Evolutionary conservation across 805 yeast genomes (phyloP).

Genomic region (Monosporozyma aerobia): DNA sequence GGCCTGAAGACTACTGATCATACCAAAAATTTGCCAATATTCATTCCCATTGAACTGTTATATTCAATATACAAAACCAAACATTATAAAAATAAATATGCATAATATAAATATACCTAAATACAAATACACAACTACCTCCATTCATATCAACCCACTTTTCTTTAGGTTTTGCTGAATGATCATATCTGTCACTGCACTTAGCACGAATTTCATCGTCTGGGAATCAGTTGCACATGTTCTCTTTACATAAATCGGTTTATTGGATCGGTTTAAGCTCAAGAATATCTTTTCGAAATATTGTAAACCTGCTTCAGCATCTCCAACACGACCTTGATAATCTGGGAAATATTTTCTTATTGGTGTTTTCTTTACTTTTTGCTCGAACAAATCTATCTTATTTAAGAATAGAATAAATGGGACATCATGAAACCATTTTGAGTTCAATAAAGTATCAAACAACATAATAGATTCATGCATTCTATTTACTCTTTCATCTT

Average conservation of each 20-base stretch:
- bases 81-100: neutral
- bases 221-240: constrained; percentile 94
- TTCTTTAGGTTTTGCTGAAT: constrained; percentile 72
- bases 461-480: constrained; percentile 83
- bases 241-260: constrained; percentile 80
- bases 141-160: constrained; percentile 54
- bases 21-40: neutral
- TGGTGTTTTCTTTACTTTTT: constrained; percentile 58
- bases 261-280: constrained; percentile 49
- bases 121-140: neutral
- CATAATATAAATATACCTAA: neutral
- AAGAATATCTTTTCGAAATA: constrained; percentile 65
- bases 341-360: constrained; percentile 70
- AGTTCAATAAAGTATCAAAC: constrained; percentile 76
- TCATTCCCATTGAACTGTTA: neutral
- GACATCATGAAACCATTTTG: constrained; percentile 74
- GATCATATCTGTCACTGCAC: constrained; percentile 88
- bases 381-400: constrained; percentile 73
- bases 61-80: constrained; percentile 1
- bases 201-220: constrained; percentile 80
- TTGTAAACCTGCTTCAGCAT: constrained; percentile 56
- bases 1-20: neutral
- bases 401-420: constrained; percentile 86
- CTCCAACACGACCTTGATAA: constrained; percentile 55
- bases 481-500: constrained; percentile 80